phyloP scores from a whole-genome alignment of 1,139 yeast species.

The Nakaseomyces kungkrabaensis region DNA sequence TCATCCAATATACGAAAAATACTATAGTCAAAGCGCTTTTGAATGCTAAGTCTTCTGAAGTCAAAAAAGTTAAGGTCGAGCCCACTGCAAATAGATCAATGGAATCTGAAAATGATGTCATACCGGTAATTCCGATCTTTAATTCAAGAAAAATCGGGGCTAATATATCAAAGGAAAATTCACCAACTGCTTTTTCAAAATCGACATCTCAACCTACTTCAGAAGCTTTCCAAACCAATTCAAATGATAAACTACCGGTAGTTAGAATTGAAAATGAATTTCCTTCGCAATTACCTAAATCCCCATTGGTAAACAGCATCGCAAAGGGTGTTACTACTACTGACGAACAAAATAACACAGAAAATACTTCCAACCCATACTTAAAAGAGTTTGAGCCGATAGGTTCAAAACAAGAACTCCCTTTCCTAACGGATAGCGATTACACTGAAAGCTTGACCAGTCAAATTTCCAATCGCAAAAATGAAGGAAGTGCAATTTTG shows the following conservation, averaged over 20 bases:
- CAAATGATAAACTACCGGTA: not conserved
- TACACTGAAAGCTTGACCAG: not conserved
- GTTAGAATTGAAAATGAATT: not conserved
- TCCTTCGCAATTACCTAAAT: not conserved
- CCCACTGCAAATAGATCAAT: not conserved
- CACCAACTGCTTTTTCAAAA: not conserved
- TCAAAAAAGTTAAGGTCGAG: not conserved
- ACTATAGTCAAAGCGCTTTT: constrained; percentile 63
- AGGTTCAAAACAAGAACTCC: not conserved
- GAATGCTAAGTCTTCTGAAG: constrained; percentile 33
- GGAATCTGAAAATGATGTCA: not conserved
- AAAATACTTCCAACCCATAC: not conserved
- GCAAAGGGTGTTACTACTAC: not conserved
- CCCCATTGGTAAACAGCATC: not conserved
- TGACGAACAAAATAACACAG: no score
- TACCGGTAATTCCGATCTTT: constrained; percentile 18
- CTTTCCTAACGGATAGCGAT: no score
- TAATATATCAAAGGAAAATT: not conserved
- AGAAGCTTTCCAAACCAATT: not conserved
- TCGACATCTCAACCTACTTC: not conserved
- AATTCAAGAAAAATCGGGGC: not conserved
- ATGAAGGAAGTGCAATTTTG: not conserved
- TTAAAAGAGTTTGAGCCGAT: not conserved
- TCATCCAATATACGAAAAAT: constrained; percentile 30
- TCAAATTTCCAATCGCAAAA: not conserved